phyloP scores from a whole-genome alignment of 768 basidiomycete species.

The Pleurotus djamor region DNA sequence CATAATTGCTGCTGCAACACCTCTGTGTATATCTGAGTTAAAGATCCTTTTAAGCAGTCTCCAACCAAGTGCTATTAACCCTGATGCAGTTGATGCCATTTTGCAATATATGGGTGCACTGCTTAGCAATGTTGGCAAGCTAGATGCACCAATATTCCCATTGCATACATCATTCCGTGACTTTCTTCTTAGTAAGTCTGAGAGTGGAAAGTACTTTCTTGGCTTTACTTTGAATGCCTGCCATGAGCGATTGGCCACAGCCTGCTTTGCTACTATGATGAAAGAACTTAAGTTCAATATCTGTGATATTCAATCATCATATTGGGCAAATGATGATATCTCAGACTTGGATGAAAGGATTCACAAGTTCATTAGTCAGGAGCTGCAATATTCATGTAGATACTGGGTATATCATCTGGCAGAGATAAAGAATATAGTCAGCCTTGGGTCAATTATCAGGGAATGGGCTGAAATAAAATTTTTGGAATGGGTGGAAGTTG shows the following conservation, averaged over 20 bases:
- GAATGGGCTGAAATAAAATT: too few relatives aligned
- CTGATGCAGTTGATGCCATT: conserved; percentile 4
- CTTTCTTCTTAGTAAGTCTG: conserved; percentile 21
- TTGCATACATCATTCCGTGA: conserved; percentile 34
- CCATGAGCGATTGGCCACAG: conserved; percentile 16
- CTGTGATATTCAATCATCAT: conserved; percentile 31
- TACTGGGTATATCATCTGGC: conserved; percentile 30
- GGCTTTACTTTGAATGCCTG: conserved; percentile 10
- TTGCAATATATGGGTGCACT: conserved; percentile 18
- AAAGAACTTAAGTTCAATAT: conserved; percentile 34
- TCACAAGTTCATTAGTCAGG: conserved; percentile 20
- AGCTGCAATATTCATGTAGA: conserved; percentile 31
- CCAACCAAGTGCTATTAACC: background rate
- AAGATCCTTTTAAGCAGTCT: background rate
- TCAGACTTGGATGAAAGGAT: conserved; percentile 8
- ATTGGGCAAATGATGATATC: conserved; percentile 19
- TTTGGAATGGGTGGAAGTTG: conserved; percentile 36
- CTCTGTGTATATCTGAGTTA: conserved; percentile 2
- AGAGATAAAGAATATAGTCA: conserved; percentile 9
- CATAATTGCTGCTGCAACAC: too few relatives aligned
- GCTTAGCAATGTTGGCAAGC: conserved; percentile 13
- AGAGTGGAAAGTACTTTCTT: conserved; percentile 19
- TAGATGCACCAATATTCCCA: conserved; percentile 17
- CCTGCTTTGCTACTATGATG: conserved; percentile 26
- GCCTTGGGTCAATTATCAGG: conserved; percentile 17